A percentile compares a stretch with the other conserved stretches of the same genome.
Conservation (phyloP, 2,329 filamentous ascomycete genomes). For the Zymoseptoria crescenta region DNA sequence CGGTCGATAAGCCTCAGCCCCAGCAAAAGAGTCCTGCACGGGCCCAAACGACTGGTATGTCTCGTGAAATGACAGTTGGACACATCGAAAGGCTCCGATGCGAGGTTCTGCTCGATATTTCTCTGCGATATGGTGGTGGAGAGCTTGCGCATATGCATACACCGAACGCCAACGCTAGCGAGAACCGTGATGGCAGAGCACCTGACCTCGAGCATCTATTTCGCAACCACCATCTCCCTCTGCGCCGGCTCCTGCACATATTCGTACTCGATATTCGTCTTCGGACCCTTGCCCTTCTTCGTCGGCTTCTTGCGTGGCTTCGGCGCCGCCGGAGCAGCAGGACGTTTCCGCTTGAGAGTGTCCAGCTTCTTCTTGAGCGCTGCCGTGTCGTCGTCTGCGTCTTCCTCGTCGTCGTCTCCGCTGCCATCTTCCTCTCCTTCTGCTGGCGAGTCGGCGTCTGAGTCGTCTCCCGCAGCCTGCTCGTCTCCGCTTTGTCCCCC, state of each 20-base stretch:
- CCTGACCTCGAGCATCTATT: slow-evolving; percentile 11
- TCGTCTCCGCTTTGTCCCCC: slow-evolving; percentile 56
- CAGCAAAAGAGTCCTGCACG: neutral
- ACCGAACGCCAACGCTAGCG: neutral
- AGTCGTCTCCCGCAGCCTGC: slow-evolving; percentile 44
- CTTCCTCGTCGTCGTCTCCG: slow-evolving; percentile 43
- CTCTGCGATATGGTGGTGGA: no score
- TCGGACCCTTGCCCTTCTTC: slow-evolving; percentile 43
- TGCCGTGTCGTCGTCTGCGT: slow-evolving; percentile 46
- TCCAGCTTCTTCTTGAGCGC: slow-evolving; percentile 50
- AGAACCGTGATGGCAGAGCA: neutral
- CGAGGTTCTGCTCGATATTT: no score
- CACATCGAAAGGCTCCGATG: neutral
- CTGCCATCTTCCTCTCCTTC: slow-evolving; percentile 35
- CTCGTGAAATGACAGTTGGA: neutral
- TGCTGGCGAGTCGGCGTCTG: slow-evolving; percentile 50
- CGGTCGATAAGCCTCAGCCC: no score
- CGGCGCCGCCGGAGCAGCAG: slow-evolving; percentile 35
- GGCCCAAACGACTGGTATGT: neutral
- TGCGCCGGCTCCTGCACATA: slow-evolving; percentile 55
- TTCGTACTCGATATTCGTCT: slow-evolving; percentile 72
- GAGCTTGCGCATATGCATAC: neutral
- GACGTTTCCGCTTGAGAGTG: slow-evolving; percentile 50
- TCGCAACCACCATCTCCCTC: slow-evolving; percentile 31
- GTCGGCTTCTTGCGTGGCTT: slow-evolving; percentile 53